Percentiles rank a stretch among this genome's conserved stretches.
Conservation (phyloP, 192 early-diverging fungal species). For the Mortierella alpina region DNA sequence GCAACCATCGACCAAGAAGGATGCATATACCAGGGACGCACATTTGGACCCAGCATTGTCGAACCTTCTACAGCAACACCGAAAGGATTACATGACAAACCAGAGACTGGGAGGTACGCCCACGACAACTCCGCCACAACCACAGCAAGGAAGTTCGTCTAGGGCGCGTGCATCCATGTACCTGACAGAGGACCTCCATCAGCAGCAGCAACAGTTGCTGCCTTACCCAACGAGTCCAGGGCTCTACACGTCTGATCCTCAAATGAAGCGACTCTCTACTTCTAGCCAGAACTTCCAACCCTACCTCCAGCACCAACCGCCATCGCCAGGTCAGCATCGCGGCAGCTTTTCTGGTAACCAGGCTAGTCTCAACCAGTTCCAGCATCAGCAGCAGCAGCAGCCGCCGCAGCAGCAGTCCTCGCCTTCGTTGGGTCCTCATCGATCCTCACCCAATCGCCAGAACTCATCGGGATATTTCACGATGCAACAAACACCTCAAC, state of each 20-base stretch:
- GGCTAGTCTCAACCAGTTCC: constrained; percentile 7
- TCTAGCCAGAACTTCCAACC: constrained; percentile 16
- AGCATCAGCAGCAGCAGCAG: constrained; percentile 11
- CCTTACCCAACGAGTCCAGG: constrained; percentile 21
- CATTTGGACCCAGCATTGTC: constrained; percentile 38
- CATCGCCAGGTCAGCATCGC: constrained; percentile 11
- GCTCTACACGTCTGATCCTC: constrained; percentile 13
- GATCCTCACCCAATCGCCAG: too few species aligned
- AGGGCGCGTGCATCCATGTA: constrained; percentile 5
- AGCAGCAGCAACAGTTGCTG: not conserved
- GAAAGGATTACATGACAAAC: constrained; percentile 46
- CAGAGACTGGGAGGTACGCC: constrained; percentile 42
- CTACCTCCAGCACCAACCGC: constrained; percentile 12
- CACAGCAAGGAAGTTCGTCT: constrained; percentile 16
- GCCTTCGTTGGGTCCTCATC: not conserved
- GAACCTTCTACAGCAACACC: constrained; percentile 44
- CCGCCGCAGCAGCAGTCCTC: not conserved
- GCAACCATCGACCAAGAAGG: constrained; percentile 20
- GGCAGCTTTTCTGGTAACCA: constrained; percentile 8
- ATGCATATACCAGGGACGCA: constrained; percentile 23
- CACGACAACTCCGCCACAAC: not conserved
- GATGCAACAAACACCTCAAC: not conserved
- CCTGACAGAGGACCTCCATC: constrained; percentile 1
- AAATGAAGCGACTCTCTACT: constrained; percentile 34
- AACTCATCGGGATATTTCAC: too few species aligned